Evolutionary conservation across 192 early-diverging fungal genomes (phyloP).

Genomic region (Entrophospora sp.): DNA sequence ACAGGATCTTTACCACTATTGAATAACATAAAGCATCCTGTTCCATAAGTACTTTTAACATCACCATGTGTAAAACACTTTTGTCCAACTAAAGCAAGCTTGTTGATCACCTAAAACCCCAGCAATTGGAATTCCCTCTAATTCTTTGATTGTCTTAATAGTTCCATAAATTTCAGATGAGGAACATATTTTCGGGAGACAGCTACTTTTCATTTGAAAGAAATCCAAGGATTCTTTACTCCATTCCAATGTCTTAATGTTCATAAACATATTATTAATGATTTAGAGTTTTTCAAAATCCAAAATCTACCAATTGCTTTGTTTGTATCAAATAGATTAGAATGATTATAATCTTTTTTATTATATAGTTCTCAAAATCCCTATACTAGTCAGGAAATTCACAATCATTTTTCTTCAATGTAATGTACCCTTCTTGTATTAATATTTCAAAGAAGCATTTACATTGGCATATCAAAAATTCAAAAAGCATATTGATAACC

Average conservation of each 20-base stretch:
- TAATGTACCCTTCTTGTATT: no score
- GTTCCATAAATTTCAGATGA: constrained; percentile 72
- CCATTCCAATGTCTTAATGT: constrained; percentile 73
- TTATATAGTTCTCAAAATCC: no score
- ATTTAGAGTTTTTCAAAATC: no score
- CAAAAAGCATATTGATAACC: no score
- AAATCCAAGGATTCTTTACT: constrained; percentile 65
- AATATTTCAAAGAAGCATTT: no score
- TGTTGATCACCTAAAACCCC: constrained; percentile 93
- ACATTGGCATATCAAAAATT: no score
- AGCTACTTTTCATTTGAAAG: constrained; percentile 54
- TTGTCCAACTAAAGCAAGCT: constrained; percentile 86
- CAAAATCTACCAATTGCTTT: no score
- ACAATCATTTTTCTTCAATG: no score
- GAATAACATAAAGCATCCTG: constrained; percentile 92
- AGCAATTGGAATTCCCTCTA: constrained; percentile 65
- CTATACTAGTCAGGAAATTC: no score
- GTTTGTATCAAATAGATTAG: no score
- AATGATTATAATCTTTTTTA: no score
- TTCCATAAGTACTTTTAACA: constrained; percentile 94
- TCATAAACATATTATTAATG: constrained; percentile 97
- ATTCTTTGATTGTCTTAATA: constrained; percentile 25
- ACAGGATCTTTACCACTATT: constrained; percentile 75
- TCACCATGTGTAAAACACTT: constrained; percentile 77
- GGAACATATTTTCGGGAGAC: constrained; percentile 74